Percentiles rank a stretch among this genome's conserved stretches.
phyloP scores from a whole-genome alignment of 768 basidiomycete species.

The Paxillus involutus region DNA sequence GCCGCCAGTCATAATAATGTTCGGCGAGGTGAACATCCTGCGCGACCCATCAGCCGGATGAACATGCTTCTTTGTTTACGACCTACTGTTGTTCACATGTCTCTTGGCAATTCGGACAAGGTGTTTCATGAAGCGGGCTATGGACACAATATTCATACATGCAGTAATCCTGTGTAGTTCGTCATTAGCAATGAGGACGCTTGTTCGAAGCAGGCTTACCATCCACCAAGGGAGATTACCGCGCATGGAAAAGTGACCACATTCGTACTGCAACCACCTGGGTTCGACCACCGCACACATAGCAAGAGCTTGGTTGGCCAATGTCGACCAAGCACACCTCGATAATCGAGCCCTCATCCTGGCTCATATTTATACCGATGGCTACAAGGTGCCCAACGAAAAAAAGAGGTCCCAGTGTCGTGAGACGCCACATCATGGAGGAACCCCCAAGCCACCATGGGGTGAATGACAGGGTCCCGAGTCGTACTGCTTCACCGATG shows the following conservation, averaged over 20 bases:
- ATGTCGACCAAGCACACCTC: not conserved
- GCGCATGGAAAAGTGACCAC: conserved; percentile 1
- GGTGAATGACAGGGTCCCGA: not conserved
- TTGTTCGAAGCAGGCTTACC: conserved; percentile 1
- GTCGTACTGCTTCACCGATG: not conserved
- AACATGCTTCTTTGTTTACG: not conserved
- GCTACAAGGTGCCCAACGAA: not conserved
- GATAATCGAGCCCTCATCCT: not conserved
- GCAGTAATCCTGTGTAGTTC: not conserved
- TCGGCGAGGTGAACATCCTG: conserved; percentile 1
- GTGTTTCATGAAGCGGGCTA: conserved; percentile 3
- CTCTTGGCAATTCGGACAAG: conserved; percentile 1
- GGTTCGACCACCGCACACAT: conserved; percentile 6
- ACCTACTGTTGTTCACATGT: conserved; percentile 3
- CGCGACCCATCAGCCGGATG: not conserved
- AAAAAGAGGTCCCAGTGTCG: not conserved
- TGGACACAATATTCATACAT: not conserved
- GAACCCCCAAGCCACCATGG: not conserved
- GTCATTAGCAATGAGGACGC: not conserved
- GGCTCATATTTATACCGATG: not conserved
- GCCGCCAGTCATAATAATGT: not conserved
- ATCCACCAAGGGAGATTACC: conserved; percentile 7
- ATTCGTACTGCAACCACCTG: conserved; percentile 8
- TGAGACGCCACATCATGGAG: not conserved
- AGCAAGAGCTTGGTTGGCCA: not conserved